Evolutionary conservation across 1,284 basidiomycete species (phyloP), one percentile per base, ranked within the genome.

Genomic region (Naganishia sp.): DNA sequence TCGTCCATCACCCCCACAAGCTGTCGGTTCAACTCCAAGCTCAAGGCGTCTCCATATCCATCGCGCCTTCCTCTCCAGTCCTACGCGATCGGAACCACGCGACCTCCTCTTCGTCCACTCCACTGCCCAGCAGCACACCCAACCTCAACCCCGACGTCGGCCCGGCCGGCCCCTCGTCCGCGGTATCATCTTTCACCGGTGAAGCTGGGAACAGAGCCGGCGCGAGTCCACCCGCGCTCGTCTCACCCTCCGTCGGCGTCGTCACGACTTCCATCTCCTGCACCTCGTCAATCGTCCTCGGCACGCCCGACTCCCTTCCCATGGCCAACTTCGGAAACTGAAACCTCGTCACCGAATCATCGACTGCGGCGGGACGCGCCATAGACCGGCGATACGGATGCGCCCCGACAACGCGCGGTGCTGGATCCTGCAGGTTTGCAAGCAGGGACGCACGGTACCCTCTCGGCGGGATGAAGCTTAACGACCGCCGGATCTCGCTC

Each of bases 131-230:
- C 43, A 79, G 68, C 21, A 72, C 72, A 42, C 75, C 75, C n/a
- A 79, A 71, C 31, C 75, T 68, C 53, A 78, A 28, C 1, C 74
- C 74, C 7, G 75, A 75, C 33, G 69, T 68, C 6, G 77, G 77
- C 1, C 73, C 72, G 0, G 70, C 64, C 42, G 57, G 23, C 46
- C 21, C 45, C 16, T 3, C 16, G 11, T 25, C 66, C 13, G 70
- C 70, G 9, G 74, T 72, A 9, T 68, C 70, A 23, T 54, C 56
- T 7, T 70, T 7, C n/a, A 50, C 71, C 9, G 74, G 73, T 6
- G 74, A 74, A 63, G 65, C 68, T 50, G 74, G 75, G 68, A 75
- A 77, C 2, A 74, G 53, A 6, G 71, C 65, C 6, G 75, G 74
- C 25, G 68, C 67, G 15, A 75, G 71, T 23, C 10, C 36, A 9